These are phyloP conservation scores for Aspergillus aculeatinus DNA, from an alignment of 2,329 filamentous ascomycete species.

Conservation along the genomic window DNA sequence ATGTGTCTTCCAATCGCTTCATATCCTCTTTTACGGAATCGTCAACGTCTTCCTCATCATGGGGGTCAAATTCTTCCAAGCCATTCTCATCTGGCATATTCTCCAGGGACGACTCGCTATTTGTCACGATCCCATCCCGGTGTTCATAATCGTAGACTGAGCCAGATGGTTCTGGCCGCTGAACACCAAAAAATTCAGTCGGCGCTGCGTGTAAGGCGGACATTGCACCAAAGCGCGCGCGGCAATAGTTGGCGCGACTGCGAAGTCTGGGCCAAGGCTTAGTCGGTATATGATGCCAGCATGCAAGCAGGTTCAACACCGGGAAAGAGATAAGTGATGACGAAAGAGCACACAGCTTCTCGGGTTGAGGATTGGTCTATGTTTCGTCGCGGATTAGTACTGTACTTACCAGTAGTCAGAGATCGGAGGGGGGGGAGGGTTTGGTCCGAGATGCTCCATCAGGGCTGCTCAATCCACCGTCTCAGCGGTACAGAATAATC, in stretches of 20 bases:
- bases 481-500: too few relatives aligned
- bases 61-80: conserved; percentile 28
- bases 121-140: conserved; percentile 17
- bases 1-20: conserved; percentile 75
- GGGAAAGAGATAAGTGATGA: not conserved
- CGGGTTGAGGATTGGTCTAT: too few relatives aligned
- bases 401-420: too few relatives aligned
- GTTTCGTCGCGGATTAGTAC: too few relatives aligned
- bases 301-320: not conserved
- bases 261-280: not conserved
- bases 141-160: conserved; percentile 18
- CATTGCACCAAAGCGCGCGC: conserved; percentile 21
- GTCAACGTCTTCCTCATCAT: conserved; percentile 42
- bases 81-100: conserved; percentile 19
- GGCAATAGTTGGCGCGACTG: not conserved
- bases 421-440: too few relatives aligned
- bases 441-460: too few relatives aligned
- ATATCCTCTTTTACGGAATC: conserved; percentile 76
- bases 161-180: conserved; percentile 19
- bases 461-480: too few relatives aligned
- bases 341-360: not conserved
- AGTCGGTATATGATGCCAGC: not conserved
- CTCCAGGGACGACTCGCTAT: conserved; percentile 17
- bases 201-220: conserved; percentile 25
- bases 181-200: conserved; percentile 27